Evolutionary conservation across 495 filamentous ascomycete species (phyloP).

Genomic region (Trichodelitschia bisporula): DNA sequence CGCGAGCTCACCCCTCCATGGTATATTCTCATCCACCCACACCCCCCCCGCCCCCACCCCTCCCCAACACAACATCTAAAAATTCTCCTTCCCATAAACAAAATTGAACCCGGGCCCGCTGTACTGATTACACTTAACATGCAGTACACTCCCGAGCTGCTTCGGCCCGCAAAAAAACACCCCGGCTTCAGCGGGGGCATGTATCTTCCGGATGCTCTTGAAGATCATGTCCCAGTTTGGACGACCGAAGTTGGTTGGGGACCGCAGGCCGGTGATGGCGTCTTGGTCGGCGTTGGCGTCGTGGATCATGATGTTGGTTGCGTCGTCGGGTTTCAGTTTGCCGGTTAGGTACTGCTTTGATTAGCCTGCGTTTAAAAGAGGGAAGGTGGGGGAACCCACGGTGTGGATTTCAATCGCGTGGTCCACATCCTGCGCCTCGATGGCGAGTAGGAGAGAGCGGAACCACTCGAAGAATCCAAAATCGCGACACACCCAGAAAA

Average conservation of each 20-base stretch:
- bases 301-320: slow-evolving; percentile 68
- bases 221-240: slow-evolving; percentile 69
- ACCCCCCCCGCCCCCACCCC: not conserved
- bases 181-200: slow-evolving; percentile 43
- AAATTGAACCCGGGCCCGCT: slow-evolving; percentile 45
- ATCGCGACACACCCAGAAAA: slow-evolving; percentile 67
- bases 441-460: slow-evolving; percentile 48
- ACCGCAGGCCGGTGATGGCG: slow-evolving; percentile 47
- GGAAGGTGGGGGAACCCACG: slow-evolving; percentile 10
- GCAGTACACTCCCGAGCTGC: slow-evolving; percentile 37
- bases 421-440: slow-evolving; percentile 63
- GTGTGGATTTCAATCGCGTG: slow-evolving; percentile 50
- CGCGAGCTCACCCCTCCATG: not conserved
- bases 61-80: slow-evolving; percentile 16
- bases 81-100: slow-evolving; percentile 60
- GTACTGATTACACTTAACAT: slow-evolving; percentile 58
- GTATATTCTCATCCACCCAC: not conserved
- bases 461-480: slow-evolving; percentile 69
- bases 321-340: slow-evolving; percentile 57
- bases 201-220: slow-evolving; percentile 46
- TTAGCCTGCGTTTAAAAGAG: slow-evolving; percentile 3
- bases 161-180: slow-evolving; percentile 67
- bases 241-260: slow-evolving; percentile 53
- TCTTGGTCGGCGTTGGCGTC: slow-evolving; percentile 57
- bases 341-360: slow-evolving; percentile 34